Conservation (phyloP, 345 rosid genomes). For the Acer saccharum region DNA sequence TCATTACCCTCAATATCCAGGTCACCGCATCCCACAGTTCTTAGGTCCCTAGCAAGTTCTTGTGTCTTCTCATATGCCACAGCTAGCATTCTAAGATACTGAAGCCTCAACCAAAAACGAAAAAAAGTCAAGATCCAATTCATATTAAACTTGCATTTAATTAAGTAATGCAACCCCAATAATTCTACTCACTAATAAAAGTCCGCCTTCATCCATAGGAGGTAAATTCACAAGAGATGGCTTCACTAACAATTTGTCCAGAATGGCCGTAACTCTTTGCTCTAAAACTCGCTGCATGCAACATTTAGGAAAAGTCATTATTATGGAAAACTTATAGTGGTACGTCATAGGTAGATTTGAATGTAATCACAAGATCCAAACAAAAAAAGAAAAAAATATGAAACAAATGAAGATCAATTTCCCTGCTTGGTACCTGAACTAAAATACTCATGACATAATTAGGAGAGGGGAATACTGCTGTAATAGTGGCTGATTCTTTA, state of each 20-base stretch:
- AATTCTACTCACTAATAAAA: conserved; percentile 44
- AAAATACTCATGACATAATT: conserved; percentile 97
- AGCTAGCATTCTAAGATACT: conserved; percentile 98
- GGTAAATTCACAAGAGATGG: conserved; percentile 94
- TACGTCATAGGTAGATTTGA: conserved; percentile 1
- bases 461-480: conserved; percentile 97
- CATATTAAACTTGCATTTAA: conserved; percentile 14
- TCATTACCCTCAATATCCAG: conserved; percentile 89
- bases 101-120: conserved; percentile 48
- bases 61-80: conserved; percentile 97
- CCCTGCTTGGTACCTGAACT: conserved; percentile 69
- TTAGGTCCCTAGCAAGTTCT: conserved; percentile 95
- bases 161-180: neutral
- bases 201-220: conserved; percentile 74
- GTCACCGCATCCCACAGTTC: conserved; percentile 96
- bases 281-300: conserved; percentile 83
- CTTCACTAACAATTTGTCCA: conserved; percentile 87
- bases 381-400: neutral
- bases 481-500: conserved; percentile 98
- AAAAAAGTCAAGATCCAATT: conserved; percentile 21
- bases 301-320: conserved; percentile 7
- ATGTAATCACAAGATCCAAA: neutral
- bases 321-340: neutral
- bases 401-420: conserved; percentile 6
- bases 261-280: conserved; percentile 92